These are phyloP conservation scores for Candida loeiensis DNA, from an alignment of 805 yeast species.

Conservation along the genomic window DNA sequence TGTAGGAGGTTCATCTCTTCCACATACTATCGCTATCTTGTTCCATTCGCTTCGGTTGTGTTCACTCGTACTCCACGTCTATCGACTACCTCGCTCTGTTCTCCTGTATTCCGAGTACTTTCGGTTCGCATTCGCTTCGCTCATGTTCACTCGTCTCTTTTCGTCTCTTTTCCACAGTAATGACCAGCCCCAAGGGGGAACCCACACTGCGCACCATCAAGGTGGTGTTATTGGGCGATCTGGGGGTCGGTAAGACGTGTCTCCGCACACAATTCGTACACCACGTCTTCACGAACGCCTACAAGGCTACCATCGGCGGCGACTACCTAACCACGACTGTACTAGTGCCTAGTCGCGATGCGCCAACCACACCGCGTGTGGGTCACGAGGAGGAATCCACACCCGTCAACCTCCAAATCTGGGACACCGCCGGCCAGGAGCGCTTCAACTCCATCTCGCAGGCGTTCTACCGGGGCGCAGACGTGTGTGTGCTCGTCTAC, in stretches of 20 bases:
- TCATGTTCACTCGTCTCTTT: background rate
- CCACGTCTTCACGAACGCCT: conserved; percentile 52
- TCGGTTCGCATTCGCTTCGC: background rate
- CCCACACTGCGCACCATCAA: conserved; percentile 29
- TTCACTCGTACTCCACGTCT: too few relatives aligned
- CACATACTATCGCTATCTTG: too few relatives aligned
- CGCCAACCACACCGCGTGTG: too few relatives aligned
- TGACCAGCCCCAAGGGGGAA: background rate
- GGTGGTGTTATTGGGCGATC: conserved; percentile 56
- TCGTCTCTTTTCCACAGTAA: background rate
- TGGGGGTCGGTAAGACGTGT: conserved; percentile 60
- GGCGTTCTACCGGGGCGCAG: conserved; percentile 59
- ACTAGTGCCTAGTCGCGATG: conserved; percentile 3
- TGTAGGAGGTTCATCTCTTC: too few relatives aligned
- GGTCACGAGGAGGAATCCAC: background rate
- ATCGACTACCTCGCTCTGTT: background rate
- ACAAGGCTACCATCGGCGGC: conserved; percentile 58
- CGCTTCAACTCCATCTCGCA: conserved; percentile 47
- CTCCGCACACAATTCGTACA: conserved; percentile 53
- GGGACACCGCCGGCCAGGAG: conserved; percentile 51
- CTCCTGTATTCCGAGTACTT: background rate
- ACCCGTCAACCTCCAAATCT: conserved; percentile 49
- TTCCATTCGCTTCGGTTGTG: too few relatives aligned
- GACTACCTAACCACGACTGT: conserved; percentile 49
- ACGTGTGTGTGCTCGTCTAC: conserved; percentile 51